Evolutionary conservation across 345 rosid species (phyloP).

Genomic region (Gossypium turneri): DNA sequence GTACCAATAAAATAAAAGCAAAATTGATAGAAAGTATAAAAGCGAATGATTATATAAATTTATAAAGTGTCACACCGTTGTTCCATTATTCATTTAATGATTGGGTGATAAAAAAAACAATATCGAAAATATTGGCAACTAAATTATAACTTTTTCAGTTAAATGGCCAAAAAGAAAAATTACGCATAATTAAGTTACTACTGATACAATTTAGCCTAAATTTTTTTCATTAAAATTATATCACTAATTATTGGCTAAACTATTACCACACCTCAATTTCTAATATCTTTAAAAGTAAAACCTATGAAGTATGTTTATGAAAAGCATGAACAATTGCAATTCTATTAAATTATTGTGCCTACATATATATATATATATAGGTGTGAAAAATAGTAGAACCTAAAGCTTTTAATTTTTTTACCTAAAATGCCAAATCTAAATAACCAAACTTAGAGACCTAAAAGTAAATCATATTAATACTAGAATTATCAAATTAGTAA

Average conservation of each 20-base stretch:
- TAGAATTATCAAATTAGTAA: not conserved
- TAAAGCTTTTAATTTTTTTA: not conserved
- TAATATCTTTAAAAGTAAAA: no score
- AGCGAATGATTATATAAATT: no score
- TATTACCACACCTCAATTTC: not conserved
- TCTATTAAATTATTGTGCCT: not conserved
- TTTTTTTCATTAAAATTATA: no score
- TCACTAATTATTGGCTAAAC: not conserved
- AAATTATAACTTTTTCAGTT: no score
- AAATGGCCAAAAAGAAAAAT: no score
- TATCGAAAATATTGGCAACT: rapidly evolving
- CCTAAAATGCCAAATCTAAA: not conserved
- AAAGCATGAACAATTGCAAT: not conserved
- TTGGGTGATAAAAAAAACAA: no score
- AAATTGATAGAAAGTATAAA: no score
- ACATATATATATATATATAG: not conserved
- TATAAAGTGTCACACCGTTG: no score
- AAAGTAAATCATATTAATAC: not conserved
- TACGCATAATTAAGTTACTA: not conserved
- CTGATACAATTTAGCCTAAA: no score
- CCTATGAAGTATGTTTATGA: not conserved
- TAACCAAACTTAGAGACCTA: not conserved
- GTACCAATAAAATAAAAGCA: rapidly evolving
- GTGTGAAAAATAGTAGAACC: not conserved
- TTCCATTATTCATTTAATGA: no score